Evolutionary conservation across 176 grass and related monocot genomes (phyloP).

Genomic region (Otatea glauca): DNA sequence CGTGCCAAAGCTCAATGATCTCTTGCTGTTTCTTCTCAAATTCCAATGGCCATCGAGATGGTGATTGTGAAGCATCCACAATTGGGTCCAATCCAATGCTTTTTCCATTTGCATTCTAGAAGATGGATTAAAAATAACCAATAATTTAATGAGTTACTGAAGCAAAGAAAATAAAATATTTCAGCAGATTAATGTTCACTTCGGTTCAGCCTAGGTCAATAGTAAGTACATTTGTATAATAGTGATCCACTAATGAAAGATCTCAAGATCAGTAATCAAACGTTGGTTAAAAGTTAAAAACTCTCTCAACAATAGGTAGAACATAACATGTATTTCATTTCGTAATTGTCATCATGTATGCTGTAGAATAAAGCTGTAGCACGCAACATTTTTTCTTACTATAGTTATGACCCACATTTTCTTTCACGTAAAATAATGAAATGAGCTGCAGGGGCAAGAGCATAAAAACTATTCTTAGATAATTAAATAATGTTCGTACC

Average conservation of each 20-base stretch:
- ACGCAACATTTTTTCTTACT: neutral
- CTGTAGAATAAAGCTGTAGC: neutral
- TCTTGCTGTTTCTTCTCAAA: constrained; percentile 83
- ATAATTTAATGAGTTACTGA: neutral
- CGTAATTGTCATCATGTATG: neutral
- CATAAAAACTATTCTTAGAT: constrained; percentile 1
- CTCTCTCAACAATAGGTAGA: neutral
- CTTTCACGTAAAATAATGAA: neutral
- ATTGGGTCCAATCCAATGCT: constrained; percentile 55
- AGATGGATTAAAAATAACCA: constrained; percentile 15
- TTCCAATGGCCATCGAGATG: constrained; percentile 75
- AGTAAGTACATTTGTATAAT: neutral
- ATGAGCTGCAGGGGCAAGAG: neutral
- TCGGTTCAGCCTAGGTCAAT: neutral
- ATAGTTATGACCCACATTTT: neutral
- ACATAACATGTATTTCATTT: neutral
- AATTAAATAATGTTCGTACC: constrained; percentile 43
- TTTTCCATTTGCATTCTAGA: constrained; percentile 61
- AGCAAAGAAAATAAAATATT: neutral
- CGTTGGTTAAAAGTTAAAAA: neutral
- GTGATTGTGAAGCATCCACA: constrained; percentile 49
- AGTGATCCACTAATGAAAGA: neutral
- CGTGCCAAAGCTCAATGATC: constrained; percentile 86
- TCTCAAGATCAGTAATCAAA: neutral
- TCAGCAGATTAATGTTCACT: neutral